phyloP scores from a whole-genome alignment of 2,329 filamentous ascomycete genomes.

The Hypoxylon sp. region DNA sequence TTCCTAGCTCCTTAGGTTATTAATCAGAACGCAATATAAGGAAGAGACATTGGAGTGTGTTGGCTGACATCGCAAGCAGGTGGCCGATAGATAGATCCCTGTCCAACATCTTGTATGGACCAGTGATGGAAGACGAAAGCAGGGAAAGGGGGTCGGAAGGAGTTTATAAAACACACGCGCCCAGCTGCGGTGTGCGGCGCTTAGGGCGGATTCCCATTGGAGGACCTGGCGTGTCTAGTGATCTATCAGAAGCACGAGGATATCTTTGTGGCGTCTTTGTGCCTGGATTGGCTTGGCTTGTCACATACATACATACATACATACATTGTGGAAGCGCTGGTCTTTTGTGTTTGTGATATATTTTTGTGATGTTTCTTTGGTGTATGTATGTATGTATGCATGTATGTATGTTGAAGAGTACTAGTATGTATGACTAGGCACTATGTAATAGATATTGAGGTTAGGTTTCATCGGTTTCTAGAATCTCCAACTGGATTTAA shows the following conservation, averaged over 20 bases:
- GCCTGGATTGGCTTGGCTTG: too few species aligned
- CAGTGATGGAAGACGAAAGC: slow-evolving; percentile 46
- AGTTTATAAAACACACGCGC: slow-evolving; percentile 46
- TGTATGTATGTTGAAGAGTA: background rate
- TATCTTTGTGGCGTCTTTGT: too few species aligned
- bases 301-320: too few species aligned
- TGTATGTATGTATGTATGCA: background rate
- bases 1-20: too few species aligned
- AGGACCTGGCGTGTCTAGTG: slow-evolving; percentile 10
- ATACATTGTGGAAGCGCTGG: slow-evolving; percentile 11
- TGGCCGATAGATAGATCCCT: slow-evolving; percentile 15
- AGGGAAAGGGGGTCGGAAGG: slow-evolving; percentile 25
- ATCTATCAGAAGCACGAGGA: slow-evolving; percentile 18
- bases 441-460: too few species aligned
- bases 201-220: slow-evolving; percentile 40
- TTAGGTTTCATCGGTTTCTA: too few species aligned
- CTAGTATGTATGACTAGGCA: too few species aligned
- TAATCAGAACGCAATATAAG: too few species aligned
- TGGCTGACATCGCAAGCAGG: slow-evolving; percentile 1
- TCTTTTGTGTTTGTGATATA: slow-evolving; percentile 16
- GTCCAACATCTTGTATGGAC: slow-evolving; percentile 28
- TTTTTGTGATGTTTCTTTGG: slow-evolving; percentile 12
- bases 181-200: slow-evolving; percentile 42
- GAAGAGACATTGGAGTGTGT: too few species aligned
- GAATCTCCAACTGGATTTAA: too few species aligned